phyloP scores from a whole-genome alignment of 257 asterid species.

The Ballota nigra region DNA sequence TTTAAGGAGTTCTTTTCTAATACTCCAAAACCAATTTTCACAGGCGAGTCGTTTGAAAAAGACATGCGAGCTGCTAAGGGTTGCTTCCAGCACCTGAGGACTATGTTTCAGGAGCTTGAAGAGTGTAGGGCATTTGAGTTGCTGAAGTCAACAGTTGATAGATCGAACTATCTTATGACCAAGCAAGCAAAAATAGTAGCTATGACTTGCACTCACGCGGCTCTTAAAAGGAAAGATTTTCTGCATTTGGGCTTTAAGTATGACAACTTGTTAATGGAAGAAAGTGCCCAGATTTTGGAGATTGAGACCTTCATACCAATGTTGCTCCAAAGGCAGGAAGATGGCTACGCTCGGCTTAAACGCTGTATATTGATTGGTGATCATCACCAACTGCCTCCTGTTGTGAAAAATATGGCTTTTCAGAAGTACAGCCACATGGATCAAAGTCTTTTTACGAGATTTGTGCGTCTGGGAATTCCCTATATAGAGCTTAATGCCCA shows the following conservation, averaged over 20 bases:
- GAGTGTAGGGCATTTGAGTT: constrained; percentile 98
- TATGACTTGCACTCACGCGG: constrained; percentile 99
- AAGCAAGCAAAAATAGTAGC: constrained; percentile 99
- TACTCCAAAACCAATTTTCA: constrained; percentile 69
- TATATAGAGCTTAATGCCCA: constrained; percentile 98
- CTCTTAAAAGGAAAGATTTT: constrained; percentile 96
- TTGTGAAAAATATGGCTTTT: constrained; percentile 99
- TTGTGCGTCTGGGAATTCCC: constrained; percentile 93
- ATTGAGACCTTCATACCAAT: constrained; percentile 96
- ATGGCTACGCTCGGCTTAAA: constrained; percentile 96
- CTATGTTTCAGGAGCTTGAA: constrained; percentile 97
- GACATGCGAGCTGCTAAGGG: constrained; percentile 96
- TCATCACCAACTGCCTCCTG: constrained; percentile 99
- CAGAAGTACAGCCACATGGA: constrained; percentile 99
- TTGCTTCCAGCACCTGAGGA: constrained; percentile 88
- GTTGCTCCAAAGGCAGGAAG: constrained; percentile 99
- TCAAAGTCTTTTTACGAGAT: constrained; percentile 96
- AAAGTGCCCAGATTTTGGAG: constrained; percentile 98
- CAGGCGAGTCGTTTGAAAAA: constrained; percentile 68
- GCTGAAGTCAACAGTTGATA: constrained; percentile 92
- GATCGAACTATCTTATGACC: constrained; percentile 91
- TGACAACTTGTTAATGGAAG: constrained; percentile 96
- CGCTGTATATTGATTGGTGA: constrained; percentile 98
- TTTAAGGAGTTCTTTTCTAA: constrained; percentile 86
- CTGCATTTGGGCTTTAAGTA: constrained; percentile 88